Evolutionary conservation across 2,329 filamentous ascomycete species (phyloP).

Genomic region (Microcera coccophila): DNA sequence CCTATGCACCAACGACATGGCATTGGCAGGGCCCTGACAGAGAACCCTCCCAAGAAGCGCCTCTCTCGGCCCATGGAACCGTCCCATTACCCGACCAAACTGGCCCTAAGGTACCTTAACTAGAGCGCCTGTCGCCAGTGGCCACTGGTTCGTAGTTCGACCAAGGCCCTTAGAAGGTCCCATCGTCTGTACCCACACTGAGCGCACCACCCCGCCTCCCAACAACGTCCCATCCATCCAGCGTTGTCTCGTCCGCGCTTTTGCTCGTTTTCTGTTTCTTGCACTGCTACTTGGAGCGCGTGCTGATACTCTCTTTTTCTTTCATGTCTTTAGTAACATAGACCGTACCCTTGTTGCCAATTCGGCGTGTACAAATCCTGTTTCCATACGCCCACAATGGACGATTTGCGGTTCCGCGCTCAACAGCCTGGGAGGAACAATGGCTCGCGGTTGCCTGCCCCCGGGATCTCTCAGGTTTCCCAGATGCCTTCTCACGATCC

Average conservation of each 20-base stretch:
- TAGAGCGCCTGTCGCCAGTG: background rate
- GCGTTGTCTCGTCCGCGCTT: constrained; percentile 28
- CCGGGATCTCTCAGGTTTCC: constrained; percentile 39
- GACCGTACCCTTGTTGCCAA: constrained; percentile 30
- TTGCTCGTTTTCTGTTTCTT: constrained; percentile 20
- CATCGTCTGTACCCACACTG: constrained; percentile 26
- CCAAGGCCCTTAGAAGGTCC: background rate
- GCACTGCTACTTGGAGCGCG: constrained; percentile 17
- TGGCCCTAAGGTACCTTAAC: background rate
- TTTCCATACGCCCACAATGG: constrained; percentile 52
- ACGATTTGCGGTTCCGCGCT: constrained; percentile 73
- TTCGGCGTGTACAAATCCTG: constrained; percentile 39
- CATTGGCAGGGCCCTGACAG: background rate
- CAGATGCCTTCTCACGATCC: constrained; percentile 56
- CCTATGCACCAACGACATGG: background rate
- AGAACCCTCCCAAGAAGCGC: constrained; percentile 4
- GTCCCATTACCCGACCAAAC: background rate
- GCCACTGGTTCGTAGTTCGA: background rate
- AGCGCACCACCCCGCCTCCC: constrained; percentile 31
- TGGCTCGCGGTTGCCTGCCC: constrained; percentile 60
- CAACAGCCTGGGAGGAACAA: constrained; percentile 74
- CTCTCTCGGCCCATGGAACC: background rate
- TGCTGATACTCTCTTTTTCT: constrained; percentile 31
- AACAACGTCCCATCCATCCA: constrained; percentile 30
- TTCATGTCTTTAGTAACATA: constrained; percentile 37